Evolutionary conservation across 768 basidiomycete species (phyloP), one percentile per base, ranked within the genome.

Genomic region (Lentinula edodes): DNA sequence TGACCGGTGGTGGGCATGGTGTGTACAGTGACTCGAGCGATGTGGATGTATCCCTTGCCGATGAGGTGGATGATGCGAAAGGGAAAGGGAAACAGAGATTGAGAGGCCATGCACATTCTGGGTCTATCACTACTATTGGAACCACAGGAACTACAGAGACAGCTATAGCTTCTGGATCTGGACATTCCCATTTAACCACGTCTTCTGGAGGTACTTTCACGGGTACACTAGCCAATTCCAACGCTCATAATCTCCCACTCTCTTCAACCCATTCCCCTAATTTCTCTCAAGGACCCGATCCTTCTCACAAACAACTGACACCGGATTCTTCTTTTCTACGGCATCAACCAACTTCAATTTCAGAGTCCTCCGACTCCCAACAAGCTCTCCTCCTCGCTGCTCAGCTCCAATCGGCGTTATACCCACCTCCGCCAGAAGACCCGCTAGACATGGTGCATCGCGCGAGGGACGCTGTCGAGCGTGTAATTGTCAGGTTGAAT

Each of bases 401-500:
- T 64, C 78, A 82, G 6, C 70, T 91, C 23, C 89, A 90, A 66
- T 77, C 84, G 67, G 73, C 80, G 6, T 73, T 90, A 13, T 69
- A 83, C 23, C 81, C 88, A 39, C 71, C 85, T 36, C 75, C 85
- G 41, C 85, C 85, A 2, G 83, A 86, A 65, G 69, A 79, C 52
- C 75, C 88, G 57, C 77, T 84, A 20, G 85, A 90, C 65, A 70
- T 95, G 62, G 83, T 86, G 12, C 76, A 83, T 61, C 70, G 80
- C 43, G 79, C 84, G 20, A 79, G 85, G 65, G 75, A 77, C 35
- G 79, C 88, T 32, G 89, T 92, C 52, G 76, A 81, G 18, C 79
- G 83, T 46, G 82, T 91, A 18, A 74, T 89, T 13, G 79, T 84
- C 50, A 88, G 82, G 64, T 78, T 89, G 32, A 36, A 20, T 10